Evolutionary conservation across 371 early-diverging fungal genomes (phyloP).

Genomic region (Rozella allomycis): DNA sequence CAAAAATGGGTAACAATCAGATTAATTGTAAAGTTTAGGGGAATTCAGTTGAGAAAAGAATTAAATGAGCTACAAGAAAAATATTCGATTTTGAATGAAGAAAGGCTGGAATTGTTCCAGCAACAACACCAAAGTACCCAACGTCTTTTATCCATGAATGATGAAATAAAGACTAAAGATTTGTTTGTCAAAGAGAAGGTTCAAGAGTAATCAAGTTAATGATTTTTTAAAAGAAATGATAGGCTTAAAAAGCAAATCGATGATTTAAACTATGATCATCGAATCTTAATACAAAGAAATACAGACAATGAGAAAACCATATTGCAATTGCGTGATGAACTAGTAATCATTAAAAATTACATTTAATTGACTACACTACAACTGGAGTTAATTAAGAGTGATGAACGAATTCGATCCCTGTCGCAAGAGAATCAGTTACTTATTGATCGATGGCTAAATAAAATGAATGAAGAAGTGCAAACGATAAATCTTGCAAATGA

Average conservation of each 20-base stretch:
- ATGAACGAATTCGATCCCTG: constrained; percentile 41
- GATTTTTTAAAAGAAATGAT: too few relatives aligned
- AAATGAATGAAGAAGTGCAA: constrained; percentile 77
- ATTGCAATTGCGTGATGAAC: too few relatives aligned
- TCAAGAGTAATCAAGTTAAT: too few relatives aligned
- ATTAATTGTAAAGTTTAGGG: too few relatives aligned
- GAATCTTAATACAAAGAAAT: constrained; percentile 20
- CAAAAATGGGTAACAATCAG: too few relatives aligned
- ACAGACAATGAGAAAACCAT: too few relatives aligned
- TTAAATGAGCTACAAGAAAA: constrained; percentile 51
- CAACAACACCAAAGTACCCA: constrained; percentile 77
- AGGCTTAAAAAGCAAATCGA: too few relatives aligned
- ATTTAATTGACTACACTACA: constrained; percentile 65
- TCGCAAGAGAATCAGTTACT: constrained; percentile 61
- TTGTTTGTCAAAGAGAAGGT: constrained; percentile 33
- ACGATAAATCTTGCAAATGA: constrained; percentile 80
- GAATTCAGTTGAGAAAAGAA: too few relatives aligned
- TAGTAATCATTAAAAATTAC: too few relatives aligned
- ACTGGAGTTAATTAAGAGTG: constrained; percentile 64
- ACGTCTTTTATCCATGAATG: constrained; percentile 57
- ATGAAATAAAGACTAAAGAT: constrained; percentile 40
- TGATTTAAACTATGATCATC: constrained; percentile 4
- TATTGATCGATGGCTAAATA: constrained; percentile 67
- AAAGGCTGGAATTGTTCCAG: constrained; percentile 69
- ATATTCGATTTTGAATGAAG: constrained; percentile 49